Evolutionary conservation across 768 basidiomycete genomes (phyloP), one percentile per base, ranked within the genome.

Genomic region (Boletellus ananas): DNA sequence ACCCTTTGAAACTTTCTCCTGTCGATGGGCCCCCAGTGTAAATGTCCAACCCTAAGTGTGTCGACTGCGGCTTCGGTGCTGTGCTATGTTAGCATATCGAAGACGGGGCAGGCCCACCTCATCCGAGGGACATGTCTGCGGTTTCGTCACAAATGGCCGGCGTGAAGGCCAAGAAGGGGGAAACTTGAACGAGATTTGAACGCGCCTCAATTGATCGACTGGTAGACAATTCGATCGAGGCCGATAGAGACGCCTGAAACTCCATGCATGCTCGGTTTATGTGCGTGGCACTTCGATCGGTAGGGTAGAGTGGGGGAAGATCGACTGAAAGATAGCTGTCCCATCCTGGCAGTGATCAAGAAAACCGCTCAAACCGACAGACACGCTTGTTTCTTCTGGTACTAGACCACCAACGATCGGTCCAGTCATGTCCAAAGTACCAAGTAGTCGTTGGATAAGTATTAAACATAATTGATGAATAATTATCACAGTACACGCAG

Each of bases 71-170:
- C 11, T 29, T 29, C 11, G 29, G 29, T 29, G 11, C 10, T 11
- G 29, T 29, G 29, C 9, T 11, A 9, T 29, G 29, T 29, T 11
- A 29, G 9, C 29, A 11, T 11, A 11, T 11, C 29, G 11, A 29
- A 29, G 29, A 9, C 11, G 29, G 10, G 29, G 7, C 29, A 29
- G 80, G 79, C 1, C 85, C 85, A 35, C 83, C 83, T 31, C 85
- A 25, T 25, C 23, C 23, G 77, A 65, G 87, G 88, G 67, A 90
- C 51, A 77, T 74, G 57, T 82, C 77, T 3, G 73, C 71, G 1
- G 83, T 85, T 56, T 81, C 79, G n/a, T 87, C 76, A 8, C 84
- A 57, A 88, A 86, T 4, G 89, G 70, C 86, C 85, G 87, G 33
- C 83, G 74, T 0, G 85, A n/a, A 87, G n/a, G n/a, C n/a, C 72